A percentile compares a stretch with the other conserved stretches of the same genome.
These are phyloP conservation scores for Ophiosphaerella herpotricha DNA, from an alignment of 2,329 filamentous ascomycete genomes.

Conservation along the genomic window DNA sequence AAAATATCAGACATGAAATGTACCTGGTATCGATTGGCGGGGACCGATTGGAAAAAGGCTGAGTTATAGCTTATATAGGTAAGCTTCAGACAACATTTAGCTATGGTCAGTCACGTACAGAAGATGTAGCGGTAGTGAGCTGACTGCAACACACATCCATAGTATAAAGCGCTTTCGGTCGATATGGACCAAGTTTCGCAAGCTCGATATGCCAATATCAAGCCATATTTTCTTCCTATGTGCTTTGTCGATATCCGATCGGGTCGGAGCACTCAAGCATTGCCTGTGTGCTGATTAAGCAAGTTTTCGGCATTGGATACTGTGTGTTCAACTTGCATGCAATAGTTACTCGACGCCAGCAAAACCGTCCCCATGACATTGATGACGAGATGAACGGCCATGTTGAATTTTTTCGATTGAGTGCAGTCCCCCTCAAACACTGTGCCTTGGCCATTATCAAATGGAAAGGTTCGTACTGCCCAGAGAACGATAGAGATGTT, in stretches of 20 bases:
- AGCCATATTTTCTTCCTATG: constrained; percentile 38
- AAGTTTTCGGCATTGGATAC: too few species aligned
- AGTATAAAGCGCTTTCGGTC: neutral
- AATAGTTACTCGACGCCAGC: constrained; percentile 55
- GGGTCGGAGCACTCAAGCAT: constrained; percentile 54
- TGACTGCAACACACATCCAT: constrained; percentile 13
- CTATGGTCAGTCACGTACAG: constrained; percentile 4
- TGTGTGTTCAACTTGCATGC: constrained; percentile 38
- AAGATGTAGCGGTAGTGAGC: constrained; percentile 19
- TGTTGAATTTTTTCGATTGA: neutral
- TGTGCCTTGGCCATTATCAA: neutral
- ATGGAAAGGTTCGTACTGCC: neutral
- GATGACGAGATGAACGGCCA: constrained; percentile 51
- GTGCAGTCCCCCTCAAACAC: neutral
- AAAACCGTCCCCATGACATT: constrained; percentile 53
- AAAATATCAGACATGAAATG: too few species aligned
- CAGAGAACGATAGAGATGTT: neutral
- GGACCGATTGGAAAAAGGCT: neutral
- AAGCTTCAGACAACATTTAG: neutral
- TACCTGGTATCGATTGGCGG: neutral
- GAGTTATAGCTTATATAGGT: neutral
- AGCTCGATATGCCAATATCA: constrained; percentile 22
- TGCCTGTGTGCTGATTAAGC: constrained; percentile 33
- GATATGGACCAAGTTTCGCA: constrained; percentile 18
- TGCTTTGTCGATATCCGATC: constrained; percentile 54